Evolutionary conservation across 2,329 filamentous ascomycete species (phyloP).

Genomic region (Botrytis pseudocinerea): DNA sequence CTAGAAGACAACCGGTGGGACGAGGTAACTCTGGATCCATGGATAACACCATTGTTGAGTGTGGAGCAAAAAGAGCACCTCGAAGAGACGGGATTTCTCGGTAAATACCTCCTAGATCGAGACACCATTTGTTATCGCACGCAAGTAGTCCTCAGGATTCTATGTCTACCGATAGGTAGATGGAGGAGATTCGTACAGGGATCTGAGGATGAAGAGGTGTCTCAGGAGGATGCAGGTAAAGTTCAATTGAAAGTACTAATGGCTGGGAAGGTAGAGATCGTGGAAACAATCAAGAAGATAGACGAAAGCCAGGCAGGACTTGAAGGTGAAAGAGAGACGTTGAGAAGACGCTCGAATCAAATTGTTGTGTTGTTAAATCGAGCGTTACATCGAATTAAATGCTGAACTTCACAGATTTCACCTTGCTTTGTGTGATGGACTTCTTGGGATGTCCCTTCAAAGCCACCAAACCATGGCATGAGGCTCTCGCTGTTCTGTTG

Average conservation of each 20-base stretch:
- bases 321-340: conserved; percentile 28
- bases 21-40: conserved; percentile 36
- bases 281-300: conserved; percentile 25
- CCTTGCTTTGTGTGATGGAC: not conserved
- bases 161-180: conserved; percentile 42
- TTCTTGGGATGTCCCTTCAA: not conserved
- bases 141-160: conserved; percentile 52
- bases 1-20: conserved; percentile 39
- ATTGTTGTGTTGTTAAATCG: conserved; percentile 29
- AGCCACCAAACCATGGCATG: not conserved
- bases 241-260: conserved; percentile 41
- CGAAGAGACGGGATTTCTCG: conserved; percentile 51
- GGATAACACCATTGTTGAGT: conserved; percentile 35
- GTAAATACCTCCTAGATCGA: conserved; percentile 53
- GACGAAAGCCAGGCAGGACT: conserved; percentile 26
- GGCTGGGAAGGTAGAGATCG: conserved; percentile 22
- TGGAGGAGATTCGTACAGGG: conserved; percentile 51
- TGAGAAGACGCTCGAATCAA: conserved; percentile 35
- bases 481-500: not conserved
- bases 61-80: conserved; percentile 44
- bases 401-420: not conserved
- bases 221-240: conserved; percentile 45
- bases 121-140: conserved; percentile 56
- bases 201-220: conserved; percentile 48
- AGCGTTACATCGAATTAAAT: conserved; percentile 29